Evolutionary conservation across 352 stramenopile genomes (phyloP), one percentile per base, ranked within the genome.

Genomic region (Phytophthora litchii): DNA sequence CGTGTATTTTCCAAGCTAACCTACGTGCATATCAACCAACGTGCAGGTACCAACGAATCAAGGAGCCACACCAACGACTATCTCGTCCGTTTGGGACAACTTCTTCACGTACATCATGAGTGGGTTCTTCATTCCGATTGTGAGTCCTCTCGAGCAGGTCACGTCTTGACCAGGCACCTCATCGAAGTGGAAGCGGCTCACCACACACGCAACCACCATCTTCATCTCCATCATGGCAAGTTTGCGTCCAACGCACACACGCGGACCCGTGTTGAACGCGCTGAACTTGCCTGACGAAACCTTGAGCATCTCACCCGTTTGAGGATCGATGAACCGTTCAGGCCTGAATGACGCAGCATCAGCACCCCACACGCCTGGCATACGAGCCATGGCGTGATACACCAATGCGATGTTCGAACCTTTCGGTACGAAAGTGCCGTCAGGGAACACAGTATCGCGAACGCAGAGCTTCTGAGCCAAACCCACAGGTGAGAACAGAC

Each of bases 211-310:
- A 3, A 86, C 45, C 9, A 86, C 64, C 31, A 90, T 76, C 46
- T 94, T 91, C 63, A 93, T 88, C 64, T 95, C 80, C n/a, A 94
- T 49, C 69, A 94, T 73, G 3, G 88, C 86, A 9, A 96, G 31
- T 19, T 81, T 74, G 32, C 38, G 35, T 0, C 67, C 67, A 1
- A 76, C 53, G 35, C 60, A 80, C 10, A 74, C 46, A 0, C 68
- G 64, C 13, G 72, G 72, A 2, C 72, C 72, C 4, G 68, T 66
- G 37, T 71, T 73, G 43, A 81, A 81, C 12, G 58, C 60, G 20
- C 46, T 70, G 45, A 76, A 74, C 4, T 74, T 68, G 32, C 43
- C 54, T 0, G 64, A 64, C 29, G 68, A 74, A 4, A 81, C 16
- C n/a, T 64, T 64, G 19, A 66, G 13, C 14, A 79, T 38, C n/a